Conservation (phyloP, 352 stramenopile species). For the Phytophthora foliorum region DNA sequence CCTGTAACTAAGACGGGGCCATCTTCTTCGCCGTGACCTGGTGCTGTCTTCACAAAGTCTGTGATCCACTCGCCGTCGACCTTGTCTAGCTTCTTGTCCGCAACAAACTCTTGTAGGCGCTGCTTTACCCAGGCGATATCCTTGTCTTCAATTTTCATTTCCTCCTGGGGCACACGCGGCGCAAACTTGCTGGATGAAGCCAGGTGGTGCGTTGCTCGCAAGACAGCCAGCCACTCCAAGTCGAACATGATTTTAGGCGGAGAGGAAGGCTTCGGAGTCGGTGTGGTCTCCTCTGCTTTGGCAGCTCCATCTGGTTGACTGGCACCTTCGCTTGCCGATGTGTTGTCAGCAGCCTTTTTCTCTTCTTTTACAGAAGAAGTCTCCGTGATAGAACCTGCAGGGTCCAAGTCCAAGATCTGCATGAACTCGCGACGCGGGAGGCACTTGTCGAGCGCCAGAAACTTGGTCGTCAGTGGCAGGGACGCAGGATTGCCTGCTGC, state of each 20-base stretch:
- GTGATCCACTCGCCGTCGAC: constrained; percentile 70
- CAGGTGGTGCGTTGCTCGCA: constrained; percentile 94
- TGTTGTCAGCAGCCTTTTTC: constrained; percentile 2
- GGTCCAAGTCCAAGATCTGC: constrained; percentile 92
- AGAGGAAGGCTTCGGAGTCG: constrained; percentile 1
- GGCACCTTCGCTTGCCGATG: constrained; percentile 5
- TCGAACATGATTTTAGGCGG: constrained; percentile 92
- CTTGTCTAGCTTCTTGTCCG: constrained; percentile 65
- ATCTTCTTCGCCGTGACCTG: constrained; percentile 62
- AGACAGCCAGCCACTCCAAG: constrained; percentile 94
- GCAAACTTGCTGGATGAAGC: constrained; percentile 70
- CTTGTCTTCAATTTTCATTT: constrained; percentile 77
- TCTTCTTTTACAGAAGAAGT: constrained; percentile 3
- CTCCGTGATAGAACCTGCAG: neutral
- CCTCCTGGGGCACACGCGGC: constrained; percentile 75
- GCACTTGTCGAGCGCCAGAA: constrained; percentile 98
- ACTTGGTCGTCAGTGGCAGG: constrained; percentile 43
- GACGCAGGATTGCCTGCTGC: constrained; percentile 8
- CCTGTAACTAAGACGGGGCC: constrained; percentile 52
- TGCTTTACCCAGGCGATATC: constrained; percentile 85
- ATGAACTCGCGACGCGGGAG: constrained; percentile 96
- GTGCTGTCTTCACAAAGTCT: constrained; percentile 85
- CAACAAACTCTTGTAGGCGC: constrained; percentile 56
- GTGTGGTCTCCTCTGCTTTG: constrained; percentile 4
- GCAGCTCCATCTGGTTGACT: constrained; percentile 1